Percentiles rank a stretch among this genome's conserved stretches.
phyloP scores from a whole-genome alignment of 2,329 filamentous ascomycete species.

The Fusarium gaditjirri region DNA sequence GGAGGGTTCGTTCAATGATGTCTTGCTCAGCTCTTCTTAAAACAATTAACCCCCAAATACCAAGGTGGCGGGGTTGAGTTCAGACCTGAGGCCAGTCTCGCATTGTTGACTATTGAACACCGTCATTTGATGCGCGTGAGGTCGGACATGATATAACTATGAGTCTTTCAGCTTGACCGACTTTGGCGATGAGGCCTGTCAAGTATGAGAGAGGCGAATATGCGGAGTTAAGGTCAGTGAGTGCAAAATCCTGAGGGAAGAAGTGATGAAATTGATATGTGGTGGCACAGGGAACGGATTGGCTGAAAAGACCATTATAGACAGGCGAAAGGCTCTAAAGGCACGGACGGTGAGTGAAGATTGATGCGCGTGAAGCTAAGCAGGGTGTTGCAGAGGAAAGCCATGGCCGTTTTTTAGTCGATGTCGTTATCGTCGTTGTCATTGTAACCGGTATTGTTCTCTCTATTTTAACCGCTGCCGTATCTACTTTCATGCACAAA shows the following conservation, averaged over 20 bases:
- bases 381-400: slow-evolving; percentile 18
- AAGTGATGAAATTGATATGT: slow-evolving; percentile 18
- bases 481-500: slow-evolving; percentile 13
- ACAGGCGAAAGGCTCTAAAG: not conserved
- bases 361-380: slow-evolving; percentile 36
- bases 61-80: slow-evolving; percentile 29
- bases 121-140: not conserved
- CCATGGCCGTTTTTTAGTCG: slow-evolving; percentile 27
- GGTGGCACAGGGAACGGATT: slow-evolving; percentile 29
- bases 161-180: not conserved
- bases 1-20: slow-evolving; percentile 7
- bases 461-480: not conserved
- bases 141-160: not conserved
- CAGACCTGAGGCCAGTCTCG: slow-evolving; percentile 13
- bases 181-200: slow-evolving; percentile 4
- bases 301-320: slow-evolving; percentile 23
- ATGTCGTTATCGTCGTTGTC: slow-evolving; percentile 28
- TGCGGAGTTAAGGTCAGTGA: slow-evolving; percentile 23
- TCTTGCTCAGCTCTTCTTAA: slow-evolving; percentile 15
- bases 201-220: slow-evolving; percentile 9
- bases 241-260: slow-evolving; percentile 21
- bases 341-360: slow-evolving; percentile 13
- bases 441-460: slow-evolving; percentile 21
- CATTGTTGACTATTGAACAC: not conserved
- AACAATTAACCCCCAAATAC: slow-evolving; percentile 18